Evolutionary conservation across 805 yeast species (phyloP).

Genomic region (Suhomyces kilbournensis): DNA sequence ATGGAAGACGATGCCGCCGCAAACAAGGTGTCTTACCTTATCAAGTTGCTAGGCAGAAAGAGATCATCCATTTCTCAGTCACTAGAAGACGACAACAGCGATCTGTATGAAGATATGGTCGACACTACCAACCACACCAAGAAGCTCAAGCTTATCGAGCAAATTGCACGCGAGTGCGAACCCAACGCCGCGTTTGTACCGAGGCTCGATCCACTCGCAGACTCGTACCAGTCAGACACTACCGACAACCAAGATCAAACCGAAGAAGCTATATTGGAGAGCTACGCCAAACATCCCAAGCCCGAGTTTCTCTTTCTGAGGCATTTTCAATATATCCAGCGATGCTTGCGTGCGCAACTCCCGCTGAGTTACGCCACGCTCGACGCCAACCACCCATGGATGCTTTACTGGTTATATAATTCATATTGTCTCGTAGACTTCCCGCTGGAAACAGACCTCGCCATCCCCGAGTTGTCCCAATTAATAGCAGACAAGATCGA

Average conservation of each 20-base stretch:
- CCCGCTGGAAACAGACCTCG: conserved; percentile 28
- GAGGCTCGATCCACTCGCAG: conserved; percentile 1
- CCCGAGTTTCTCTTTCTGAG: conserved; percentile 12
- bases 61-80: conserved; percentile 5
- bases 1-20: neutral
- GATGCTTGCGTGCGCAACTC: conserved; percentile 41
- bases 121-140: conserved; percentile 1
- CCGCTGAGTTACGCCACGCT: conserved; percentile 52
- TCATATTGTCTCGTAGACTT: conserved; percentile 20
- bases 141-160: neutral
- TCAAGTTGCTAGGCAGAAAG: conserved; percentile 17
- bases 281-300: conserved; percentile 3
- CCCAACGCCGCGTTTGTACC: conserved; percentile 8
- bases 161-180: neutral
- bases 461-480: neutral
- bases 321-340: conserved; percentile 45
- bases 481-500: conserved; percentile 24
- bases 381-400: conserved; percentile 94
- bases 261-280: conserved; percentile 8
- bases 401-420: conserved; percentile 79
- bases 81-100: conserved; percentile 5
- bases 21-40: conserved; percentile 14
- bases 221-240: conserved; percentile 11
- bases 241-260: conserved; percentile 9
- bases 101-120: conserved; percentile 21